Evolutionary conservation across 306 rosid genomes (phyloP).

Genomic region (Gastrolobium villosum): DNA sequence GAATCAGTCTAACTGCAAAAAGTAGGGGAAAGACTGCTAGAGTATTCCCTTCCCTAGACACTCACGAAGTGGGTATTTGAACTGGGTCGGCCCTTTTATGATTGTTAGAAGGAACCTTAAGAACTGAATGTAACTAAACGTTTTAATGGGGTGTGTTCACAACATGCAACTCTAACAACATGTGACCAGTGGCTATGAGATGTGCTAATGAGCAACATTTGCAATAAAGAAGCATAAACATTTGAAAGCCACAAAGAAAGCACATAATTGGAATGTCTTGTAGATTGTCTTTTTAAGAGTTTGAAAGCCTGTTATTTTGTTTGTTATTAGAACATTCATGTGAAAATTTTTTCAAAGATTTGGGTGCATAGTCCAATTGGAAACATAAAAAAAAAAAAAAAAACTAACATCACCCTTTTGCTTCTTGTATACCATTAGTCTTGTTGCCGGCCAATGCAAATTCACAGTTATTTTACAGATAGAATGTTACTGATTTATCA

Average conservation of each 20-base stretch:
- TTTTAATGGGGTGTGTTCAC: background rate
- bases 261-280: slow-evolving; percentile 17
- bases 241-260: background rate
- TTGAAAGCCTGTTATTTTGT: slow-evolving; percentile 8
- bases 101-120: background rate
- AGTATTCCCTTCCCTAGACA: too few relatives aligned
- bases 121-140: background rate
- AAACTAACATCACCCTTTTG: background rate
- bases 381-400: slow-evolving; percentile 39
- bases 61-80: too few relatives aligned
- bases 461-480: background rate
- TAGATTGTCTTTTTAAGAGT: background rate
- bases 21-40: too few relatives aligned
- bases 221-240: slow-evolving; percentile 24
- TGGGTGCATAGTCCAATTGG: slow-evolving; percentile 45
- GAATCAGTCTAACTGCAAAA: too few relatives aligned
- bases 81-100: too few relatives aligned
- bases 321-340: slow-evolving; percentile 21
- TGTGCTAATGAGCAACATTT: background rate
- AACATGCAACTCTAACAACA: background rate
- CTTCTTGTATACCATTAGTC: slow-evolving; percentile 13
- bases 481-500: too few relatives aligned
- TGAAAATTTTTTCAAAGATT: slow-evolving; percentile 27
- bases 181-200: background rate
- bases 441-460: slow-evolving; percentile 53